Evolutionary conservation across 306 rosid species (phyloP), one percentile per base, ranked within the genome.

Genomic region (Quillaja saponaria): DNA sequence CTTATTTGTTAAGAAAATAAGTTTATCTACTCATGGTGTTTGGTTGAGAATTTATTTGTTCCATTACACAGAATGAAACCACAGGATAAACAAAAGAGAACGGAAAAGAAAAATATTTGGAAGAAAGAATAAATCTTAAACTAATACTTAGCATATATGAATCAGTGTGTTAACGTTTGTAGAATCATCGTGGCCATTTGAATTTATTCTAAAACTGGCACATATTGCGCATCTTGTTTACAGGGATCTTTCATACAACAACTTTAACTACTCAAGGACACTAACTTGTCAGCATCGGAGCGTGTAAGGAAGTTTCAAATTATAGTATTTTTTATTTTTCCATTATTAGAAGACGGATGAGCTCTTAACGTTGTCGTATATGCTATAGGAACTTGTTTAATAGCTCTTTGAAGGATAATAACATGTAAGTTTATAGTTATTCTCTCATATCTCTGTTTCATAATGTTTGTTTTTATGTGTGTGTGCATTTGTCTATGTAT

Each of bases 211-310:
- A 25, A 25, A 25, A 25, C 31, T 25, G 31, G 31, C 31, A 25
- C 31, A 11, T 46, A 60, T 49, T 34, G 10, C 47, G 6, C 56
- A 34, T 52, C 44, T 64, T 47, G 63, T 13, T n/a, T n/a, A 12
- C 72, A 84, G 84, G 12, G 88, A 82, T 61, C 64, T 87, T 51
- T 81, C 90, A 25, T 81, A 73, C 37, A 86, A 84, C 74, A 74
- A 68, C 46, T 76, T 87, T 57, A 11, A 0, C 15, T 50, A 17
- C 49, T 7, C 38, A 4, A 66, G 39, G 41, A 55, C 20, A 14
- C 45, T 25, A 40, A 47, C 66, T 31, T 83, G 82, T 71, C 61
- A 53, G 31, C 35, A 62, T 8, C 73, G 64, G 52, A 67, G 28
- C 2, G 52, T 67, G 92, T 85, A 75, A 82, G 88, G 46, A 13